Base-by-base conservation (phyloP, 331 rosid genomes). In the Rosa hybrid region DNA sequence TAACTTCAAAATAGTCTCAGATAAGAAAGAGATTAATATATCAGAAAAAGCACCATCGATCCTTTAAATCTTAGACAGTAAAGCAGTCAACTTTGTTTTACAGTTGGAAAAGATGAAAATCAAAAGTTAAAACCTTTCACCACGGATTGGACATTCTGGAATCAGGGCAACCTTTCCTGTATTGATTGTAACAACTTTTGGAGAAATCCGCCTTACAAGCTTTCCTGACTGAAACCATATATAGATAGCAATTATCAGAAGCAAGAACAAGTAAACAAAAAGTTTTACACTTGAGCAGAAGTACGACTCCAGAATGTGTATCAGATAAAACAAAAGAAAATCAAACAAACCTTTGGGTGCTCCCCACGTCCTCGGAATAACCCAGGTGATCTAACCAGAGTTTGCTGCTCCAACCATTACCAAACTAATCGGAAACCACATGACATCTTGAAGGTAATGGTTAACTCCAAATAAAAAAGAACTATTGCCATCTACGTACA, bases 321-420 rank as follows among this genome's bases (percentile, higher is more conserved):
- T 77, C 49, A 74, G 62, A 74, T 68, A 41, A 13, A 48, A 34
- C 30, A 86, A 73, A 1, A 83, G 39, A 13, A 60, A 38, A 63
- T 64, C 39, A 76, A 82, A 80, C 69, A n/a, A 77, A 95, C 99
- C 99, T 95, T 95, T n/a, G 99, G 99, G 86, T 95, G 99, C 92
- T 27, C 99, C 81, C 98, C 99, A 67, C 99, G 98, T 82, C 99
- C 99, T 81, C 99, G 90, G 78, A 93, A 95, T 83, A 95, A 89
- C 99, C 86, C 99, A n/a, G n/a, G n/a, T n/a, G n/a, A n/a, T n/a
- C n/a, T n/a, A n/a, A n/a, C n/a, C n/a, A n/a, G 93, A 91, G 84
- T 95, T 95, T 34, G 39, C 4, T 34, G 39, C 39, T 59, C 99
- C 99, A 87, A 95, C 99, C 99, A 84, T 82, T 68, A 53, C 7